Evolutionary conservation across 2,329 filamentous ascomycete species (phyloP).

Genomic region (Xylariales sp.): DNA sequence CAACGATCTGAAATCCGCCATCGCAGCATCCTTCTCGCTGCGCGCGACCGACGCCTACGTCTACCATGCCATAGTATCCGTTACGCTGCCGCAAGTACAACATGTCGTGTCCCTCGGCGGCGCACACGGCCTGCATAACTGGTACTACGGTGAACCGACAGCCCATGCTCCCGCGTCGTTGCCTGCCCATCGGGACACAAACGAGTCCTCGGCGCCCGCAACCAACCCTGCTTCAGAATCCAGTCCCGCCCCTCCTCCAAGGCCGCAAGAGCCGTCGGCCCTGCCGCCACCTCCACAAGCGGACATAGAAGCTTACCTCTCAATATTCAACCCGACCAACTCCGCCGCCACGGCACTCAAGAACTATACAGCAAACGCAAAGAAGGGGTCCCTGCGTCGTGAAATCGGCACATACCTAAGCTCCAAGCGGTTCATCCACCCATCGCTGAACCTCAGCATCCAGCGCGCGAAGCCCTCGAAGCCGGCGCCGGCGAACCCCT

Average conservation of each 20-base stretch:
- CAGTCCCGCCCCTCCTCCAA: constrained; percentile 2
- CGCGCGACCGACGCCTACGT: constrained; percentile 59
- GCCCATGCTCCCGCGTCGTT: not conserved
- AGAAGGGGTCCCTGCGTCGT: constrained; percentile 70
- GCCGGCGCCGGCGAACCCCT: constrained; percentile 66
- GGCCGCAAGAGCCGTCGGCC: constrained; percentile 39
- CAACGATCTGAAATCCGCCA: constrained; percentile 58
- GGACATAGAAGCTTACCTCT: constrained; percentile 74
- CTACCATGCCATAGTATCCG: constrained; percentile 64
- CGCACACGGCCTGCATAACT: constrained; percentile 60
- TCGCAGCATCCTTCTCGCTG: constrained; percentile 58
- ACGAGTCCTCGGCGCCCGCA: not conserved
- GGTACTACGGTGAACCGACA: constrained; percentile 55
- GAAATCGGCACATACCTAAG: constrained; percentile 67
- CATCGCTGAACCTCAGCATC: constrained; percentile 56
- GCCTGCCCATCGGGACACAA: not conserved
- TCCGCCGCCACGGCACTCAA: constrained; percentile 71
- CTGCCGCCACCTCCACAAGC: constrained; percentile 61
- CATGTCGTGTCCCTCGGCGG: constrained; percentile 57
- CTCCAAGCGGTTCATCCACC: constrained; percentile 63
- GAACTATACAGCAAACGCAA: constrained; percentile 62
- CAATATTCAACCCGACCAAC: constrained; percentile 72
- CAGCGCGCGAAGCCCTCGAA: constrained; percentile 39
- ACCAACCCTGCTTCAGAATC: not conserved
- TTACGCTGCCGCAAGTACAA: constrained; percentile 62